Evolutionary conservation across 1,284 basidiomycete genomes (phyloP).

Genomic region (Fistulinella cinereoalba): DNA sequence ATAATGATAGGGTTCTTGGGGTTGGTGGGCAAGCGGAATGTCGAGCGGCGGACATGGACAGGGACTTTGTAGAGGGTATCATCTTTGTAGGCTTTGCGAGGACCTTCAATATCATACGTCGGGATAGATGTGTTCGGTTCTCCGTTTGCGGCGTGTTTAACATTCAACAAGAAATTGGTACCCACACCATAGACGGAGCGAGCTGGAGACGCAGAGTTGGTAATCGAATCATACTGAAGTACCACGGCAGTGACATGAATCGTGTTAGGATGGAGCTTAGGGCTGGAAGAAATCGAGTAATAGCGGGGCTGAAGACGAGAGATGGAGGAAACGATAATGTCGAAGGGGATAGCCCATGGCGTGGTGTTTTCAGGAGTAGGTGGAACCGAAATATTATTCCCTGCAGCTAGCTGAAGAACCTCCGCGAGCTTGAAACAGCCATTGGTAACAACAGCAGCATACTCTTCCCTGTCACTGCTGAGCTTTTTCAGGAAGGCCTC

Average conservation of each 20-base stretch:
- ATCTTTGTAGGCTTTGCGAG: slow-evolving; percentile 78
- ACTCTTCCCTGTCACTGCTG: slow-evolving; percentile 86
- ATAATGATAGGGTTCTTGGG: slow-evolving; percentile 98
- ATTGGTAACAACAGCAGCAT: slow-evolving; percentile 69
- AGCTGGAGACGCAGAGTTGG: slow-evolving; percentile 47
- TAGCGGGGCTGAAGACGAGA: slow-evolving; percentile 94
- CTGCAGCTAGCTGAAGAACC: slow-evolving; percentile 85
- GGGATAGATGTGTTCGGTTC: slow-evolving; percentile 59
- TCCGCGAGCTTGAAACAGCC: slow-evolving; percentile 91
- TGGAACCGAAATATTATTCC: slow-evolving; percentile 60
- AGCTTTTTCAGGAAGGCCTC: slow-evolving; percentile 73
- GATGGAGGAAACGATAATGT: slow-evolving; percentile 91
- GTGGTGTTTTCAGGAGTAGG: slow-evolving; percentile 73
- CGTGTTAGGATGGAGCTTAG: slow-evolving; percentile 83
- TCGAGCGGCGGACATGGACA: slow-evolving; percentile 92
- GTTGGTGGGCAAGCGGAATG: slow-evolving; percentile 94
- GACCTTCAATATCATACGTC: slow-evolving; percentile 84
- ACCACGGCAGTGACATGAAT: slow-evolving; percentile 97
- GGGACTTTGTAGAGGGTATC: slow-evolving; percentile 80
- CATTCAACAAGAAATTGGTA: slow-evolving; percentile 90
- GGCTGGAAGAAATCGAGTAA: slow-evolving; percentile 98
- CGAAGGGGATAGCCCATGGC: slow-evolving; percentile 93
- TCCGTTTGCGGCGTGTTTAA: slow-evolving; percentile 75
- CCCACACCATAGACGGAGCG: slow-evolving; percentile 84
- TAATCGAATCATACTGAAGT: slow-evolving; percentile 79